Base-by-base conservation (phyloP, 768 basidiomycete genomes). In the Artomyces pyxidatus region DNA sequence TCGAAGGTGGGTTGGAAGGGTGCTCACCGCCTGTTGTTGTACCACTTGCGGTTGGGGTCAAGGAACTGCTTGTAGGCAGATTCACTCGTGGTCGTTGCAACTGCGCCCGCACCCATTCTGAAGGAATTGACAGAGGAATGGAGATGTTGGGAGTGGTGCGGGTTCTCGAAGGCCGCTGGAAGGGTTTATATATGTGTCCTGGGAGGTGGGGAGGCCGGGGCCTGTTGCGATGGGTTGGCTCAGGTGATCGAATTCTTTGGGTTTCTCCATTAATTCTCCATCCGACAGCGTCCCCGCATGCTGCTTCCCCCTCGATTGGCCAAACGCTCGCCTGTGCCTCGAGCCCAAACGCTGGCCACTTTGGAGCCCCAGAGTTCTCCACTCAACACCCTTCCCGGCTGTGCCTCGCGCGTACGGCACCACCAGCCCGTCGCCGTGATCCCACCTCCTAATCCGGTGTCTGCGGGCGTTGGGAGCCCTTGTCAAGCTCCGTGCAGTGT, bases 21-120 rank as follows among this genome's bases (percentile, higher is more conserved):
- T 12, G 51, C 71, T n/a, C 57, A 81, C 81, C 85, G 72, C 64
- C 63, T 76, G 71, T 88, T 87, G 68, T 81, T 86, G 66, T 83
- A 84, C 85, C 85, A 88, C 60, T 71, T 85, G 61, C 80, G 71
- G 50, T 62, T 76, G 11, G 81, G 82, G 65, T 87, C 78, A 49
- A 85, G 54, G 49, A 85, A 70, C 55, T 80, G 79, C 7, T 62
- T 65, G 56, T 75, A 77, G 28, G 71, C 72, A n/a, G n/a, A n/a
- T 26, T 67, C 61, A 23, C 56, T 55, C 37, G 29, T 47, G 2
- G 49, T 63, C 53, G 68, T 68, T 53, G 68, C 68, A 57, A 52
- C 59, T 25, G 72, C 70, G 63, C 75, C 80, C 53, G 60, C 77
- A 60, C 67, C 79, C 82, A 86, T 85, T 60, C 53, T 73, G 42